Evolutionary conservation across 495 filamentous ascomycete species (phyloP).

Genomic region (Thermothielavioides terrestris): DNA sequence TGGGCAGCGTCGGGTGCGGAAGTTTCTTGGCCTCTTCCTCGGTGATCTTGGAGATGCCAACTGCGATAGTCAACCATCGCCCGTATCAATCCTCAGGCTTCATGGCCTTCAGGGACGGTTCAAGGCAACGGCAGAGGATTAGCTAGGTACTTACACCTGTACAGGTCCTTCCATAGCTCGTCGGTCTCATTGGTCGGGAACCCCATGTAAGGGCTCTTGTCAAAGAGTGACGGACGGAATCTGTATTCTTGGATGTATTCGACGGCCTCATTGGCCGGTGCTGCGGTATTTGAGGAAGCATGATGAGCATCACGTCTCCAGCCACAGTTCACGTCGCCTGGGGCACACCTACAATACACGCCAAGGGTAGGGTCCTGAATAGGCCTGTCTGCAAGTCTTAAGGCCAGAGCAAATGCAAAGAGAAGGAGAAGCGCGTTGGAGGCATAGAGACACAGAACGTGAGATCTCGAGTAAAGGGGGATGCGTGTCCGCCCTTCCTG

Average conservation of each 20-base stretch:
- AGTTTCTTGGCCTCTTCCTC: neutral
- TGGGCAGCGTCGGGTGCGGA: neutral
- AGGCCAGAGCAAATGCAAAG: too few species aligned
- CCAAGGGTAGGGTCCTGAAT: neutral
- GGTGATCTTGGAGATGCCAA: constrained; percentile 12
- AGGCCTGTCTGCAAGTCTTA: too few species aligned
- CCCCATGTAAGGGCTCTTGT: constrained; percentile 8
- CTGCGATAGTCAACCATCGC: neutral
- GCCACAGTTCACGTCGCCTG: neutral
- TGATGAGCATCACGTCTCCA: neutral
- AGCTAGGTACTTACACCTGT: constrained; percentile 6
- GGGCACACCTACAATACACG: constrained; percentile 2
- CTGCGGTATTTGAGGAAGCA: neutral
- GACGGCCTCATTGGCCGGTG: constrained; percentile 8
- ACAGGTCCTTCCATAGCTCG: constrained; percentile 6
- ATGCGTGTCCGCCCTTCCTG: too few species aligned
- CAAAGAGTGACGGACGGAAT: constrained; percentile 5
- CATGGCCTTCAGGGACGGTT: too few species aligned
- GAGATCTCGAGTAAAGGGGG: too few species aligned
- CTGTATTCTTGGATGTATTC: constrained; percentile 5
- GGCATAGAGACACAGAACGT: too few species aligned
- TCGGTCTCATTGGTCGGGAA: constrained; percentile 7
- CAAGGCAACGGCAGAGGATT: too few species aligned
- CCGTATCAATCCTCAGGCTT: too few species aligned
- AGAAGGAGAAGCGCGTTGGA: too few species aligned